A percentile compares a stretch with the other conserved stretches of the same genome.
phyloP scores from a whole-genome alignment of 352 stramenopile genomes.

The Globisporangium perplexum region DNA sequence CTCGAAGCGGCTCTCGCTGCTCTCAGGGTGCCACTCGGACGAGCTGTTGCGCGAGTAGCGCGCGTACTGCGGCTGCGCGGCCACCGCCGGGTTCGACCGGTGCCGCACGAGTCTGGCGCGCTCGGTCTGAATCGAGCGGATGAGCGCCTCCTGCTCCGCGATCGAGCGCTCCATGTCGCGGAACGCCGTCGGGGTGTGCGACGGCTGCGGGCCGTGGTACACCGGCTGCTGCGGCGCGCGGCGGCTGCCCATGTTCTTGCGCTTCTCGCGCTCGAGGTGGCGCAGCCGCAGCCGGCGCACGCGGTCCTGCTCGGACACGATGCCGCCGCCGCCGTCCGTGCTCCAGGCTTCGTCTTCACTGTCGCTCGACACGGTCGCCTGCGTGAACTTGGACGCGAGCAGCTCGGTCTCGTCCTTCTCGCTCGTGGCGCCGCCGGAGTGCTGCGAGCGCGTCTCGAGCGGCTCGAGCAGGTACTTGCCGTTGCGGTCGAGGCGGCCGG shows the following conservation, averaged over 20 bases:
- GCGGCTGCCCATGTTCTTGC: conserved; percentile 14
- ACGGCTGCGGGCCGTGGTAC: conserved; percentile 9
- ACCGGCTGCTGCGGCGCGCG: conserved; percentile 7
- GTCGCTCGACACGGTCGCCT: conserved; percentile 10
- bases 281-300: conserved; percentile 28
- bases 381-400: conserved; percentile 12
- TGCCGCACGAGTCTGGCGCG: conserved; percentile 14
- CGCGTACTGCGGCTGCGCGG: conserved; percentile 6
- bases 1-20: conserved; percentile 11
- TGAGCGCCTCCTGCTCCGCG: conserved; percentile 38
- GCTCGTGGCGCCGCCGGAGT: conserved; percentile 10
- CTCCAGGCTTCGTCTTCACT: conserved; percentile 15
- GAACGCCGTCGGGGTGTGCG: conserved; percentile 22
- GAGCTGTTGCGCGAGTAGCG: conserved; percentile 1
- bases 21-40: conserved; percentile 1
- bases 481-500: conserved; percentile 43
- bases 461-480: conserved; percentile 23
- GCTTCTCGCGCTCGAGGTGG: conserved; percentile 35
- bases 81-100: neutral
- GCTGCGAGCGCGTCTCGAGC: conserved; percentile 29
- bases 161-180: conserved; percentile 51
- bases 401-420: conserved; percentile 17
- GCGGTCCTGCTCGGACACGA: conserved; percentile 14
- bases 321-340: conserved; percentile 6
- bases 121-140: conserved; percentile 36